Conservation (phyloP, 352 stramenopile genomes). For the Phytopythium montanum region DNA sequence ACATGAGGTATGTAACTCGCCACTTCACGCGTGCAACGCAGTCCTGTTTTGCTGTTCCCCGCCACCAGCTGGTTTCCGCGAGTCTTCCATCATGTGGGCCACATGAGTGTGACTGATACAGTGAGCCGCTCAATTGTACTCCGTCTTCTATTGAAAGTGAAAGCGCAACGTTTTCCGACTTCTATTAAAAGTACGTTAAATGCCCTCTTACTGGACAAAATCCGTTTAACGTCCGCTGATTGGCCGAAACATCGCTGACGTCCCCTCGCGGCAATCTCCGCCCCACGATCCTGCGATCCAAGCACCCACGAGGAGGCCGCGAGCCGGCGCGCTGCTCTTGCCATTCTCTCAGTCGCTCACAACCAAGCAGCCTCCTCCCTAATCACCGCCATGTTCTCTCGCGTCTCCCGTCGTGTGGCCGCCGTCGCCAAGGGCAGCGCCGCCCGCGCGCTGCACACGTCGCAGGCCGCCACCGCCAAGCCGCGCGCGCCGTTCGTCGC, state of each 20-base stretch:
- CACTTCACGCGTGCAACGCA: no score
- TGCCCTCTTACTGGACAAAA: no score
- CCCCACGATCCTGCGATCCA: conserved; percentile 17
- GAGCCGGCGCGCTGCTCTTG: neutral
- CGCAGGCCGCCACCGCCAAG: conserved; percentile 34
- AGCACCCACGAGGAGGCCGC: neutral
- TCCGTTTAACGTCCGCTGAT: conserved; percentile 10
- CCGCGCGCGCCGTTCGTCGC: conserved; percentile 25
- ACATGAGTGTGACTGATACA: no score
- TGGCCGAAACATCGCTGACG: conserved; percentile 20
- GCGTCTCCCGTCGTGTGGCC: conserved; percentile 61
- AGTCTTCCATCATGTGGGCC: no score
- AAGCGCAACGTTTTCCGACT: no score
- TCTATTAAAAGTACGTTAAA: no score
- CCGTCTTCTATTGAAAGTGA: no score
- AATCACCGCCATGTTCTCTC: conserved; percentile 53
- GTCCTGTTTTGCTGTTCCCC: no score
- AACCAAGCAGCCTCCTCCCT: conserved; percentile 11
- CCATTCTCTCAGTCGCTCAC: conserved; percentile 16
- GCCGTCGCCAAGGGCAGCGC: conserved; percentile 56
- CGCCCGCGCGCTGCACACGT: conserved; percentile 47
- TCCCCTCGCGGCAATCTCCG: conserved; percentile 6
- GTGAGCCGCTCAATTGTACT: no score
- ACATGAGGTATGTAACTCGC: no score
- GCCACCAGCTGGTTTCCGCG: no score